Conservation (phyloP, 176 grass and related monocot species). For the Oryza rufipogon region DNA sequence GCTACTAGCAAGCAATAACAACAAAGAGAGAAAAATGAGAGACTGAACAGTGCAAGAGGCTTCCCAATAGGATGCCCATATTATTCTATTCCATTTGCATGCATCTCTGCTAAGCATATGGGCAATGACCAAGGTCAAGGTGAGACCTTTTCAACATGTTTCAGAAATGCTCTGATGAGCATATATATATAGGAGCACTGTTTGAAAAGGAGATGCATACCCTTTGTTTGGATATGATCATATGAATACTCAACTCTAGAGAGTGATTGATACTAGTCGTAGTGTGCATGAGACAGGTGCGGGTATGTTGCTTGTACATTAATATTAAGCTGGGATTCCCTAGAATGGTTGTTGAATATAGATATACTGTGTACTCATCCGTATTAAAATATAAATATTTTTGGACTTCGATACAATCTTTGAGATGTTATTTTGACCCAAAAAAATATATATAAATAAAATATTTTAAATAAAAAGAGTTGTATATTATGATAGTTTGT, state of each 20-base stretch:
- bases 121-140: slow-evolving; percentile 2
- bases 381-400: no score
- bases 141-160: not conserved
- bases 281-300: not conserved
- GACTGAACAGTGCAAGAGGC: slow-evolving; percentile 15
- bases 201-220: slow-evolving; percentile 12
- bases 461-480: no score
- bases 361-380: no score
- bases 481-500: no score
- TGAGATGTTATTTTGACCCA: no score
- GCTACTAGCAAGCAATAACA: not conserved
- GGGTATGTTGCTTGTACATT: slow-evolving; percentile 1
- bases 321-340: slow-evolving; percentile 4
- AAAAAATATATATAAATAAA: no score
- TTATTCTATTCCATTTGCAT: slow-evolving; percentile 23
- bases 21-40: not conserved
- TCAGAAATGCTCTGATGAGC: not conserved
- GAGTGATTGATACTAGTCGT: not conserved
- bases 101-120: slow-evolving; percentile 11
- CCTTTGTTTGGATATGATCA: not conserved
- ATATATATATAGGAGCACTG: not conserved
- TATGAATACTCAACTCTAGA: not conserved
- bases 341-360: not conserved
- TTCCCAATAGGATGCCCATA: slow-evolving; percentile 9
- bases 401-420: no score